Conservation (phyloP, 345 rosid species). For the Pugionium cornutum region DNA sequence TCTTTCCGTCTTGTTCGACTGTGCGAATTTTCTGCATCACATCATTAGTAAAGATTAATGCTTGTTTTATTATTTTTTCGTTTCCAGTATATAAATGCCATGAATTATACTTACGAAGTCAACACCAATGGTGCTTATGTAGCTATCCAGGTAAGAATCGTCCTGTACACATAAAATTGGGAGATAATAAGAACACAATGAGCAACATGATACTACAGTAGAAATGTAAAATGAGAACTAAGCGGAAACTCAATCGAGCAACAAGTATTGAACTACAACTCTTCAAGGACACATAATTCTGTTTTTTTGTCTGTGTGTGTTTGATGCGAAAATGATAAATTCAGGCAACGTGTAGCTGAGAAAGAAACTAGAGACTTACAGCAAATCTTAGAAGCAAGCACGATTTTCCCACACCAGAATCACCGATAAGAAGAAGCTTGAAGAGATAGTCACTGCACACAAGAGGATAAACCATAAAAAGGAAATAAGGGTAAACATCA, state of each 20-base stretch:
- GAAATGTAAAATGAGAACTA: background rate
- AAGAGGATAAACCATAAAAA: background rate
- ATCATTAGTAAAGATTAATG: background rate
- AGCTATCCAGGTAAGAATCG: slow-evolving; percentile 88
- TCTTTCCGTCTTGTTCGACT: slow-evolving; percentile 91
- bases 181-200: background rate
- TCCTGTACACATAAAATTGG: slow-evolving; percentile 42
- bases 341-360: background rate
- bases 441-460: slow-evolving; percentile 46
- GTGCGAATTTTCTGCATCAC: slow-evolving; percentile 82
- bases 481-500: background rate
- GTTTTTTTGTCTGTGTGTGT: too few relatives aligned
- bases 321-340: background rate
- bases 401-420: slow-evolving; percentile 51
- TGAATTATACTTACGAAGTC: slow-evolving; percentile 72
- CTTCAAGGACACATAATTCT: background rate
- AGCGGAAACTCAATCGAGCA: background rate
- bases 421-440: slow-evolving; percentile 50
- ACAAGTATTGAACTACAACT: background rate
- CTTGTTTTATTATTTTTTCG: background rate
- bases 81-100: background rate
- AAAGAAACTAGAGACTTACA: slow-evolving; percentile 30
- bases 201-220: background rate
- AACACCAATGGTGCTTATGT: slow-evolving; percentile 91
- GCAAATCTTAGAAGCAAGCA: slow-evolving; percentile 51